Base-by-base conservation (phyloP, 495 filamentous ascomycete species). In the Bacidia rubella region DNA sequence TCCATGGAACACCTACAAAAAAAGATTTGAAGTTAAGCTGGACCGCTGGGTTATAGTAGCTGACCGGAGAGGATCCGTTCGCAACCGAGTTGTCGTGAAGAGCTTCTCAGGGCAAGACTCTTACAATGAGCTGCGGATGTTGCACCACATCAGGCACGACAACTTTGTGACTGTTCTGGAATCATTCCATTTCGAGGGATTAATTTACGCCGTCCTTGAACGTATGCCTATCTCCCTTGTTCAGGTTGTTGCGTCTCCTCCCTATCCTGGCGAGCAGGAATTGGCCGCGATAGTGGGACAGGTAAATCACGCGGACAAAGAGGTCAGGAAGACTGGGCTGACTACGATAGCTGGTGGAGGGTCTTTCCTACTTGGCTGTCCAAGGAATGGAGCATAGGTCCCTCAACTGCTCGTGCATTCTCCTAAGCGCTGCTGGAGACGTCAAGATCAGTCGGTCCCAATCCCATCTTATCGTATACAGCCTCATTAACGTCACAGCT, bases 281-380 rank as follows among this genome's bases (percentile, higher is more conserved):
- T 49, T 63, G 19, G 63, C 57, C 26, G 57, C 62, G 25, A 66
- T 63, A 32, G 46, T 66, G 11, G 46, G 39, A 62, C 60, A 63
- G 56, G 61, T 66, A 41, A 45, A 52, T 49, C 24, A n/a, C 22
- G 17, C 10, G 41, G 46, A 46, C 11, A 48, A 26, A 57, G 55
- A 38, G 7, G 7, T 7, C 29, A 7, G 5, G 29, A 7, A 35
- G 5, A 35, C 29, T 35, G 29, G 5, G 15, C 29, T 35, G 29
- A 35, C 29, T 35, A 15, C 5, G 15, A 15, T 15, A 35, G 29
- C 5, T 35, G 5, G 5, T 35, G 29, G 15, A 35, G 7, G 29
- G 29, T 15, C 29, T 35, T 15, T 5, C 29, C 15, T 35, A 35
- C 29, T 15, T 35, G 7, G 29, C 29, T 35, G 5, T 15, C 7